Evolutionary conservation across 73 alveolate genomes (phyloP).

Genomic region (Paramecium octaurelia): DNA sequence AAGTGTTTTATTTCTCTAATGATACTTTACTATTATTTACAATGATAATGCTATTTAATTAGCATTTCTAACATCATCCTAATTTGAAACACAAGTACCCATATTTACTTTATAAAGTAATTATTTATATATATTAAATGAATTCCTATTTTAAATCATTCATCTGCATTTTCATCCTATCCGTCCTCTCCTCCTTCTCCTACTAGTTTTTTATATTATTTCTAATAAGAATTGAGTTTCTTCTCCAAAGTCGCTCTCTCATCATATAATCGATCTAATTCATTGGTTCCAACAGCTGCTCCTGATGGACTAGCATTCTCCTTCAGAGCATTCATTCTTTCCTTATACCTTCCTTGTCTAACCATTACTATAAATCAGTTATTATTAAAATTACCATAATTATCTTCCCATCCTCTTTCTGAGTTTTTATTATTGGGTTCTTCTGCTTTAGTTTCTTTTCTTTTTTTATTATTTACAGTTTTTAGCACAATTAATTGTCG

Average conservation of each 20-base stretch:
- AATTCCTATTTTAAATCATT: background rate
- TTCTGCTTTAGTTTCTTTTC: conserved; percentile 38
- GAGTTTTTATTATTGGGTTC: background rate
- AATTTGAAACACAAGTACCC: conserved; percentile 44
- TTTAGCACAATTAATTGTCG: background rate
- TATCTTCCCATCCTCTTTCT: conserved; percentile 51
- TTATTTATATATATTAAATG: background rate
- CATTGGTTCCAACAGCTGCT: background rate
- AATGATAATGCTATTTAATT: background rate
- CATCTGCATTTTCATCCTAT: background rate
- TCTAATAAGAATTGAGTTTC: background rate
- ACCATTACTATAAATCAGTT: background rate
- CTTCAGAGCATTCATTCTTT: conserved; percentile 8
- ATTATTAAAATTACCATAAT: background rate
- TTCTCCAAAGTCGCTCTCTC: background rate
- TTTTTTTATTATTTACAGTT: background rate
- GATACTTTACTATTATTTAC: background rate
- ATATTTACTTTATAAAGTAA: conserved; percentile 2
- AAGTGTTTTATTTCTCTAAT: conserved; percentile 50
- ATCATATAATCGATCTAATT: conserved; percentile 19
- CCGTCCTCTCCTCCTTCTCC: conserved; percentile 19
- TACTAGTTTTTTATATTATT: conserved; percentile 34
- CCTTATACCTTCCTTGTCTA: conserved; percentile 40
- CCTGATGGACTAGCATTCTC: background rate
- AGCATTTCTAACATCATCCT: conserved; percentile 21